Evolutionary conservation across 2,329 filamentous ascomycete genomes (phyloP), one percentile per base, ranked within the genome.

Genomic region (Chaetomium sp.): DNA sequence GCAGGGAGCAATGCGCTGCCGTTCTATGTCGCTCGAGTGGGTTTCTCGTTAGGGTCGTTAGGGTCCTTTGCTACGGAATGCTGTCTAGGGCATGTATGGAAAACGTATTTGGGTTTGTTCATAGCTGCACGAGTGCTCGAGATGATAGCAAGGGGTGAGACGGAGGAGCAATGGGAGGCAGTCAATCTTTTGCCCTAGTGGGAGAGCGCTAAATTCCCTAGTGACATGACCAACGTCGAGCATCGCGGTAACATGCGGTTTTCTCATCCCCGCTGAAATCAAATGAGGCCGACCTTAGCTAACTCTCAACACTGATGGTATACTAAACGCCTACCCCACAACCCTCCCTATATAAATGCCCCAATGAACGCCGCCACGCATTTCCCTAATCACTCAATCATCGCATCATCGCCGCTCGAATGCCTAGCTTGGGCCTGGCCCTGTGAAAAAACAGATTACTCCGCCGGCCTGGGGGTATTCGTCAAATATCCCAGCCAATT

Each of bases 261-360:
- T 47, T 23, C 21, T 23, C n/a, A 23, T 47, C 19, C 3, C 45
- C 45, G 45, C 45, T 12, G 8, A 23, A 45, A 21, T 23, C 45
- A 47, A 47, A 23, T 23, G 27, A 53, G 7, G 13, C 25, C 50
- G 8, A 29, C n/a, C 23, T 38, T 23, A 16, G 9, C 53, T n/a
- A 5, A 27, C 21, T 21, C 13, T 27, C 9, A 29, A 27, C 23
- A 25, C 47, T 23, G 31, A 21, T 49, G 42, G 57, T 59, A 60
- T 53, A 42, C 58, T 49, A 13, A 62, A 62, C 60, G 60, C 60
- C 60, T 23, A 9, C 23, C 12, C 23, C 21, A 10, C 10, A 23
- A 3, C 21, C 27, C 7, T 25, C 21, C 45, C 33, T 4, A 56
- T 19, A 49, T 33, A 8, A n/a, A 50, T 16, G 12, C 8, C 25